Base-by-base conservation (phyloP, 768 basidiomycete genomes). In the Leccinum incarnatum region DNA sequence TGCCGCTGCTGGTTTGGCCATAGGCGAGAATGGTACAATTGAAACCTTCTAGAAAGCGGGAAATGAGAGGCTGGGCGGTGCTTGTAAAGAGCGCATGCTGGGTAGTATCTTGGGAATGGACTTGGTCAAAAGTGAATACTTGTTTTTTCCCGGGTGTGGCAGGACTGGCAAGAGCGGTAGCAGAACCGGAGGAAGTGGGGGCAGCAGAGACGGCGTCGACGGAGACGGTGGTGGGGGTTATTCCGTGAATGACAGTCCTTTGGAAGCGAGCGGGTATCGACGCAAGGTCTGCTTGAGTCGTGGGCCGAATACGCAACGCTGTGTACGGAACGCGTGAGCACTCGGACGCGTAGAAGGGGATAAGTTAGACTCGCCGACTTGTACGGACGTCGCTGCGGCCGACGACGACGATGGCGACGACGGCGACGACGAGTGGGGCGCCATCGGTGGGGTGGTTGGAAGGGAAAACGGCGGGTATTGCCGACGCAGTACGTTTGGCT, bases 241-340 rank as follows among this genome's bases (percentile, higher is more conserved):
- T 79, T 21, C 91, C 82, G 68, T 92, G 88, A 76, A 98, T 86
- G 70, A 95, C 87, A 63, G 86, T 83, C 63, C 90, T 86, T 77
- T 97, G 95, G 75, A 98, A 97, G 73, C 96, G 91, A 74, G 88
- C 86, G 67, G 96, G 96, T 62, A 96, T 94, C 69, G 89, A 88
- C 53, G 81, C 80, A 46, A 87, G 78, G 78, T 97, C 95, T 72
- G 95, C 90, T 34, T 81, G 75, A 47, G 93, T 93, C 47, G 89
- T 82, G 29, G 95, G 95, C 60, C 95, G 87, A 63, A 98, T 95
- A 66, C 95, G 89, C 66, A 97, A 80, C 67, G 95, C 95, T 88
- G 72, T 58, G 49, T 59, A 40, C 11, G 19, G n/a, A n/a, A 40
- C 42, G 56, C 69, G 62, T 60, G 37, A 55, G 56, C 27, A 15